These are phyloP conservation scores for Myochromella boudieri DNA, from an alignment of 768 basidiomycete species.

Conservation along the genomic window DNA sequence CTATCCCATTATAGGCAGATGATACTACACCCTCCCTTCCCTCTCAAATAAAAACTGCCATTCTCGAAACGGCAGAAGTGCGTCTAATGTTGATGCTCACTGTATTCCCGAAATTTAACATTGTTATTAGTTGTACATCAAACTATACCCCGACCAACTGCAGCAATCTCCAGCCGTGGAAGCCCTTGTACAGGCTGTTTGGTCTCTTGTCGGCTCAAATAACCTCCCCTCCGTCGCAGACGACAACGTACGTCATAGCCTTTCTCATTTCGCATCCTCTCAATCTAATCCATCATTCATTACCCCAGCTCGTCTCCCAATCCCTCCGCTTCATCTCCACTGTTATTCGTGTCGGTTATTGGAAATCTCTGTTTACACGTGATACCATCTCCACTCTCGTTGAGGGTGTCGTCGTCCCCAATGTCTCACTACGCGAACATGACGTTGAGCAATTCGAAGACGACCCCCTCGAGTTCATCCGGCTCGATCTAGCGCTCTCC, in stretches of 20 bases:
- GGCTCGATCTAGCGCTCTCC: constrained; percentile 77
- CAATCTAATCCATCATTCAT: not conserved
- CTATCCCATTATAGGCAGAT: constrained; percentile 54
- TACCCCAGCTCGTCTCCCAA: constrained; percentile 79
- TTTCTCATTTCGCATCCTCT: not conserved
- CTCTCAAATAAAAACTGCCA: constrained; percentile 85
- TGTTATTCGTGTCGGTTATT: constrained; percentile 85
- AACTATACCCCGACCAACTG: constrained; percentile 80
- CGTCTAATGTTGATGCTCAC: not conserved
- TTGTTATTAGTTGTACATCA: constrained; percentile 68
- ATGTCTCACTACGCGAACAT: constrained; percentile 82
- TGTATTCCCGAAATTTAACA: not conserved
- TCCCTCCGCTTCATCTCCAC: constrained; percentile 90
- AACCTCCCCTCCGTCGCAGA: constrained; percentile 69
- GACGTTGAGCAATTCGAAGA: constrained; percentile 97
- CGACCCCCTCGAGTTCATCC: constrained; percentile 93
- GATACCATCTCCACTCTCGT: constrained; percentile 82
- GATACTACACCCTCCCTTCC: constrained; percentile 82
- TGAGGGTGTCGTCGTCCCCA: constrained; percentile 92
- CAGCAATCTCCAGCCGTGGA: constrained; percentile 61
- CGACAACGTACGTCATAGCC: constrained; percentile 61
- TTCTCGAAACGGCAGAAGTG: constrained; percentile 91
- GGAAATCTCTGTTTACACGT: constrained; percentile 75
- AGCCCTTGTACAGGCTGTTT: constrained; percentile 84
- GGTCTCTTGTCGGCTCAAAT: constrained; percentile 79